phyloP scores from a whole-genome alignment of 1,284 basidiomycete genomes.

The Malassezia caprae region DNA sequence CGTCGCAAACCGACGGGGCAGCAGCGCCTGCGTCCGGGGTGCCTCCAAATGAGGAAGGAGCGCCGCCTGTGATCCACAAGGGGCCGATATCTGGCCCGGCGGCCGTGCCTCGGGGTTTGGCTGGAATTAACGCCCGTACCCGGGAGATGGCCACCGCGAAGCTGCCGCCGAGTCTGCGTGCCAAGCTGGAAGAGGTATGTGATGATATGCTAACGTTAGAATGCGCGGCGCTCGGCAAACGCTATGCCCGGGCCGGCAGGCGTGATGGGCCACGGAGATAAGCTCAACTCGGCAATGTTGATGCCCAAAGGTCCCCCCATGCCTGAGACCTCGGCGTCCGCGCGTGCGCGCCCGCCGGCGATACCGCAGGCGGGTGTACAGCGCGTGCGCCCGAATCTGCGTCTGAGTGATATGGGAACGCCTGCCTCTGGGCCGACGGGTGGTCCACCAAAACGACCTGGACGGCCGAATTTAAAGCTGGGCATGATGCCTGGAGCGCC shows the following conservation, averaged over 20 bases:
- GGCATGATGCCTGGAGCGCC: constrained; percentile 7
- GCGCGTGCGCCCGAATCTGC: constrained; percentile 25
- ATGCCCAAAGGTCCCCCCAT: constrained; percentile 4
- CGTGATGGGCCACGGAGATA: constrained; percentile 30
- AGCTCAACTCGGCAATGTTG: constrained; percentile 30
- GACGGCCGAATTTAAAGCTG: background rate
- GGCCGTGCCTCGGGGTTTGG: constrained; percentile 14
- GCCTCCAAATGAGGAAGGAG: background rate
- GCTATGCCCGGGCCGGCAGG: background rate
- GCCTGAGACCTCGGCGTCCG: constrained; percentile 2
- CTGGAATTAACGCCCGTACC: constrained; percentile 31
- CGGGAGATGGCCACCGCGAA: constrained; percentile 33
- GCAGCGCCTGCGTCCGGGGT: background rate
- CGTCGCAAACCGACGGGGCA: background rate
- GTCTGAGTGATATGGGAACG: constrained; percentile 34
- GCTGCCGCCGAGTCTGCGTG: constrained; percentile 70
- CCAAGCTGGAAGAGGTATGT: constrained; percentile 78
- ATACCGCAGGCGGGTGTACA: constrained; percentile 13
- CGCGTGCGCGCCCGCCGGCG: constrained; percentile 9
- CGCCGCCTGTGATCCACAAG: background rate
- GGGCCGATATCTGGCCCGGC: background rate
- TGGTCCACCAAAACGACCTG: background rate
- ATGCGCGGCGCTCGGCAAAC: constrained; percentile 21
- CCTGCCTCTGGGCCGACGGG: constrained; percentile 9
- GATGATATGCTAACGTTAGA: constrained; percentile 1